Percentiles rank a stretch among this genome's conserved stretches.
These are phyloP conservation scores for Pseudogymnoascus sp. DNA, from an alignment of 2,329 filamentous ascomycete species.

Conservation along the genomic window DNA sequence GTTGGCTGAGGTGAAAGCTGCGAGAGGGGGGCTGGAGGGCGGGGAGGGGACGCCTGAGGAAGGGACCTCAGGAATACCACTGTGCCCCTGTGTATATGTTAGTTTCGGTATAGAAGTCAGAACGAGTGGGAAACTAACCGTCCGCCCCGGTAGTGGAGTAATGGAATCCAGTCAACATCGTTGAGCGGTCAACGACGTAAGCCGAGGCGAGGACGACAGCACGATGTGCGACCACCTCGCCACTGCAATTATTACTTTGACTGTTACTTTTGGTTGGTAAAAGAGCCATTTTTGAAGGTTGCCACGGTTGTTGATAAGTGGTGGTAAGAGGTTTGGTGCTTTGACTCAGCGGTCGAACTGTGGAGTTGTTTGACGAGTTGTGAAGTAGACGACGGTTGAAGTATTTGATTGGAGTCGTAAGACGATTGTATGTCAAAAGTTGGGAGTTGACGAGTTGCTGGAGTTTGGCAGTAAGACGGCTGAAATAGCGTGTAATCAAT, in stretches of 20 bases:
- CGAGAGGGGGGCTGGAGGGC: constrained; percentile 83
- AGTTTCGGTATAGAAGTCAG: constrained; percentile 14
- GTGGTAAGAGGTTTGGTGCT: constrained; percentile 1
- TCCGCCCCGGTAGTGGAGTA: constrained; percentile 90
- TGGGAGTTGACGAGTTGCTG: not conserved
- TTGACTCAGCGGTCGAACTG: constrained; percentile 1
- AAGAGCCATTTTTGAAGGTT: constrained; percentile 27
- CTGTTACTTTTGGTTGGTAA: constrained; percentile 26
- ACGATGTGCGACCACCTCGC: constrained; percentile 44
- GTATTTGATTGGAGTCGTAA: constrained; percentile 2
- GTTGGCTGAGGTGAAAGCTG: constrained; percentile 60
- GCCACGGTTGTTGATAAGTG: constrained; percentile 23
- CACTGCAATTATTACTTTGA: constrained; percentile 72
- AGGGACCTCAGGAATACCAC: constrained; percentile 92
- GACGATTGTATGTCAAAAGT: not conserved
- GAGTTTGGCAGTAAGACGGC: not conserved
- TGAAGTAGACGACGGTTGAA: not conserved
- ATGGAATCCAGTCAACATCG: constrained; percentile 74
- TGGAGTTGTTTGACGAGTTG: not conserved
- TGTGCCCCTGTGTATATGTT: constrained; percentile 52
- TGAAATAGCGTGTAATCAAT: not conserved
- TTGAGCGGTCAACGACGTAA: constrained; percentile 71
- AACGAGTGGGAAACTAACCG: constrained; percentile 42
- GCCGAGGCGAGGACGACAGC: constrained; percentile 82
- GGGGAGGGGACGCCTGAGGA: constrained; percentile 77